Base-by-base conservation (phyloP, 805 yeast species). In the Kregervanrija pseudodelftensis region DNA sequence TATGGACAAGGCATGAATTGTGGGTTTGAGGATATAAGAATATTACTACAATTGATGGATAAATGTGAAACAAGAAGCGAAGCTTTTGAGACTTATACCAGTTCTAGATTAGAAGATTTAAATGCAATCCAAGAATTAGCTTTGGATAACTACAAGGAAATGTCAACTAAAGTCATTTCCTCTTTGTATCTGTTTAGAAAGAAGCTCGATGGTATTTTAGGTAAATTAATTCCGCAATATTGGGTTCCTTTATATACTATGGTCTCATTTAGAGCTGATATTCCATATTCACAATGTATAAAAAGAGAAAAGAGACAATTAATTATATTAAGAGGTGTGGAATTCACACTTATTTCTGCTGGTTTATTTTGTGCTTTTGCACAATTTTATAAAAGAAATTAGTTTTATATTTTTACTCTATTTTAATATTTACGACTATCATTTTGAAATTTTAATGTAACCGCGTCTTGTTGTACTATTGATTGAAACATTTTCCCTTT, bases 1-100 rank as follows among this genome's bases (percentile, higher is more conserved):
- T 90, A 89, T 59, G 97, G 97, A 9, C 97, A 90, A 62, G 97
- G 97, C 5, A 84, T 90, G 91, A 90, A 90, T 62, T 86, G 95
- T 59, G 97, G 97, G 1, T 84, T 90, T 61, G 97, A 90, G 63
- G 97, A 91, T 55, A 90, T 90, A 16, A 68, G 80, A 46, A 77
- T 81, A 1, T 65, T 90, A 42, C 66, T 84, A 66, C 71, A 75
- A 37, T 58, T 81, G 22, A 38, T 74, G 39, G 73, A 72, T 31
- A 52, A 61, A 44, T 34, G 56, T 40, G 47, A 63, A 3, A 66
- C 76, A 46, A 67, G 80, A 30, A 56, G 57, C 1, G 40, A 40
- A 7, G 82, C 87, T 0, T 82, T 87, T 53, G 65, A 63, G 31
- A 55, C 57, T 37, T 87, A 85, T 61, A 71, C 85, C 1, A 55